Percentiles rank a stretch among this genome's conserved stretches.
phyloP scores from a whole-genome alignment of 2,329 filamentous ascomycete species.

The Fusarium sp. region DNA sequence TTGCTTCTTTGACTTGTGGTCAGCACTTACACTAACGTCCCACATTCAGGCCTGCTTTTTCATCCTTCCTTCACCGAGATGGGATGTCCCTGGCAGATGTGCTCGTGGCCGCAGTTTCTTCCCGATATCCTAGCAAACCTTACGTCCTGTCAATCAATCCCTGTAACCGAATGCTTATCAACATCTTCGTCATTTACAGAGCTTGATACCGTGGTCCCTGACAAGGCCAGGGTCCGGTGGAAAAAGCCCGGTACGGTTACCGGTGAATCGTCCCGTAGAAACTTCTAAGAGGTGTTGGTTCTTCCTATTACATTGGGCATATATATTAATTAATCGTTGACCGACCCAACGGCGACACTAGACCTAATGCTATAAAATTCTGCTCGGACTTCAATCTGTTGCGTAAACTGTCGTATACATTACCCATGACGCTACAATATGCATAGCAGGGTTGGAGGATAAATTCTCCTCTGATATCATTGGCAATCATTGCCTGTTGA shows the following conservation, averaged over 20 bases:
- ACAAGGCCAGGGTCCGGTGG: constrained; percentile 6
- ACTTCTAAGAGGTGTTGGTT: constrained; percentile 14
- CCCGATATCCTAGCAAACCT: constrained; percentile 28
- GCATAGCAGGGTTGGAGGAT: constrained; percentile 5
- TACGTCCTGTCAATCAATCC: constrained; percentile 24
- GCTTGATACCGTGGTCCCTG: constrained; percentile 9
- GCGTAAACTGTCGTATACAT: constrained; percentile 3
- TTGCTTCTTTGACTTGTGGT: constrained; percentile 3
- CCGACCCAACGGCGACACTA: constrained; percentile 2
- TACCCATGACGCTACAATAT: constrained; percentile 11
- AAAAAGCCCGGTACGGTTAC: constrained; percentile 24
- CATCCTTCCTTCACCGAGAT: constrained; percentile 22
- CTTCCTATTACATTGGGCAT: neutral
- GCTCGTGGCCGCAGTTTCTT: constrained; percentile 23
- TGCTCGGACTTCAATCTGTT: neutral
- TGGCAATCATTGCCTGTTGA: neutral
- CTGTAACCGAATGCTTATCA: constrained; percentile 33
- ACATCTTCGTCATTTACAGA: constrained; percentile 35
- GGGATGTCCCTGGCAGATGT: constrained; percentile 21
- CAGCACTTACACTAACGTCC: constrained; percentile 34
- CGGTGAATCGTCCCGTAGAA: constrained; percentile 29
- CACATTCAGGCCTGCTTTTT: constrained; percentile 32
- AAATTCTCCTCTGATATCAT: neutral
- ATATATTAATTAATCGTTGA: neutral
- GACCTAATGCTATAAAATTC: neutral